Conservation (phyloP, 805 yeast genomes). For the Metschnikowia corniflorae region DNA sequence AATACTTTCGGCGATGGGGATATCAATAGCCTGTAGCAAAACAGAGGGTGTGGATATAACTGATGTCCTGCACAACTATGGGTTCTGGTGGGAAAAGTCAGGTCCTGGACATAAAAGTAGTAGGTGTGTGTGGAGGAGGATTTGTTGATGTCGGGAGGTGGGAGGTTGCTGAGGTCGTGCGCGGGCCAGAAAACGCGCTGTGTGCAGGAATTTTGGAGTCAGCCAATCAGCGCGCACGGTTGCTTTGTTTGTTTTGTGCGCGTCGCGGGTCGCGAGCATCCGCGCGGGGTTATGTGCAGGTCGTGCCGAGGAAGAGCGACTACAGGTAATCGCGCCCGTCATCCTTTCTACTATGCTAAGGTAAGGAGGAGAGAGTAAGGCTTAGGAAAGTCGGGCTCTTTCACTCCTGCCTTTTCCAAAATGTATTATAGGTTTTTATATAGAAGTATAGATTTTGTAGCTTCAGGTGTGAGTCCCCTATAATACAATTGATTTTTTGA, state of each 20-base stretch:
- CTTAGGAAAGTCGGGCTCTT: too few relatives aligned
- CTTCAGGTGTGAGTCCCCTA: too few relatives aligned
- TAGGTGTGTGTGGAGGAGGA: slow-evolving; percentile 22
- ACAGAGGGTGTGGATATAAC: slow-evolving; percentile 20
- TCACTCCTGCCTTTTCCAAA: too few relatives aligned
- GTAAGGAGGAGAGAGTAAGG: too few relatives aligned
- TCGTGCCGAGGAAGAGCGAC: too few relatives aligned
- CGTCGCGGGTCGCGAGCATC: slow-evolving; percentile 7
- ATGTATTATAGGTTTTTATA: too few relatives aligned
- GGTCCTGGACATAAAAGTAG: slow-evolving; percentile 24
- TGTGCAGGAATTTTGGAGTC: slow-evolving; percentile 6
- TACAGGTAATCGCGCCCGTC: too few relatives aligned
- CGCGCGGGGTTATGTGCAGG: too few relatives aligned
- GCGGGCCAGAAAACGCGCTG: slow-evolving; percentile 4
- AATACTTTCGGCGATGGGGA: too few relatives aligned
- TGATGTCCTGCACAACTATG: slow-evolving; percentile 20
- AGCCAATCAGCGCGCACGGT: slow-evolving; percentile 9
- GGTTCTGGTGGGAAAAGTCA: slow-evolving; percentile 9
- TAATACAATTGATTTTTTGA: too few relatives aligned
- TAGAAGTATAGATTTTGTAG: too few relatives aligned
- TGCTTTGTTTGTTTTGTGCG: slow-evolving; percentile 3
- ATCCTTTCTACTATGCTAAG: too few relatives aligned
- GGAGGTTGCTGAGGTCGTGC: slow-evolving; percentile 17
- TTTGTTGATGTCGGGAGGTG: slow-evolving; percentile 17
- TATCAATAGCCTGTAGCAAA: slow-evolving; percentile 6